Evolutionary conservation across 1,139 yeast genomes (phyloP), one percentile per base, ranked within the genome.

Genomic region (Taiozyma sp.): DNA sequence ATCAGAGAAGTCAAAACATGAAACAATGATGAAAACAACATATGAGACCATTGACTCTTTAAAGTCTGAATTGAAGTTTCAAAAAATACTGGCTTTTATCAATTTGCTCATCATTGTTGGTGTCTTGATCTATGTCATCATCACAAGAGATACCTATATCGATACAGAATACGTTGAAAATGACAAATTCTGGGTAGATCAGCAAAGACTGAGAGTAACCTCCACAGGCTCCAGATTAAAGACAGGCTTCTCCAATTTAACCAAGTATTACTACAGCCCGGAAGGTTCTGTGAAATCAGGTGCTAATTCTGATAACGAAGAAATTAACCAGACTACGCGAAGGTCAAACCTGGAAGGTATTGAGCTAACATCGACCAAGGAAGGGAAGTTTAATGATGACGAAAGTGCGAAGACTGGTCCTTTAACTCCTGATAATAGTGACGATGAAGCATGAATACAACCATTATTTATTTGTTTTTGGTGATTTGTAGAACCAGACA

Each of bases 51-150:
- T 79, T 3, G 60, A 57, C 5, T 52, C 59, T 2, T 62, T 83
- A 32, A 69, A 76, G 3, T 68, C 68, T 44, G 86, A 83, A 43
- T 64, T 85, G 34, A 70, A 69, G 26, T 80, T 80, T 55, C 90
- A 84, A 57, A 79, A 77, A 60, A 70, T 77, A 48, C 57, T 87
- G 22, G 73, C 80, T 8, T 71, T 80, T 26, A 72, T 81, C 47
- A 83, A 83, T 59, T 73, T 80, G n/a, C 53, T 81, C 2, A 67
- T 82, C 3, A 70, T 83, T 29, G 58, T 79, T 29, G 72, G 80
- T 24, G 63, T 85, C 24, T 62, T 85, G 44, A 69, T 75, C 0
- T 86, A 85, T 63, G 81, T 85, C 11, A 68, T 85, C 3, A 62
- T 83, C 7, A 81, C 90, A 0, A 70, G 88, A 48, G 88, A 85